Percentiles rank a stretch among this genome's conserved stretches.
These are phyloP conservation scores for Croton laevigatus DNA, from an alignment of 441 rosid genomes.

Conservation along the genomic window DNA sequence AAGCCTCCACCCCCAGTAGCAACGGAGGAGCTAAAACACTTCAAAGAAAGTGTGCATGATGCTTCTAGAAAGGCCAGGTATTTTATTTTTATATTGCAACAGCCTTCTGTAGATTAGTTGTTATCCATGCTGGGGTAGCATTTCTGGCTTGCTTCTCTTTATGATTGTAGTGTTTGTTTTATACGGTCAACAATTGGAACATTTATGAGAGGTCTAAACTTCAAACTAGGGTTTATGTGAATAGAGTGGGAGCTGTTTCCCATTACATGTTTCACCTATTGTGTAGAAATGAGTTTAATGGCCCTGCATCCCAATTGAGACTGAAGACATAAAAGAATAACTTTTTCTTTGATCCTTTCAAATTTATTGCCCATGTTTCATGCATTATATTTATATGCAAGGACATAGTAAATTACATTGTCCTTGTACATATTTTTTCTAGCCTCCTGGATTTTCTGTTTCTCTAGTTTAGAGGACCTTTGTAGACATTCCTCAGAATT, in stretches of 20 bases:
- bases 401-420: not conserved
- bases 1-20: conserved; percentile 44
- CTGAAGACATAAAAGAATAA: not conserved
- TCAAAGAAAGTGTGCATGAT: conserved; percentile 47
- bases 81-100: conserved; percentile 3
- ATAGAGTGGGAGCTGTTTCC: not conserved
- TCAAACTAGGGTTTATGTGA: not conserved
- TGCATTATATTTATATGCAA: not conserved
- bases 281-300: not conserved
- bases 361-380: not conserved
- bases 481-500: conserved; percentile 1
- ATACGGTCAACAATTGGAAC: not conserved
- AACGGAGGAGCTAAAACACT: conserved; percentile 52
- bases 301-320: conserved; percentile 3
- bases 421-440: not conserved
- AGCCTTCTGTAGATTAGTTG: not conserved
- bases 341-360: not conserved
- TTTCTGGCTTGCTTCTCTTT: conserved; percentile 5
- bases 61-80: conserved; percentile 52
- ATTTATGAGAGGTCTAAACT: not conserved
- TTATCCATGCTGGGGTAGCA: not conserved
- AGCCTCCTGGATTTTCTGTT: not conserved
- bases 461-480: conserved; percentile 2
- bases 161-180: not conserved
- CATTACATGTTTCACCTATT: not conserved